These are phyloP conservation scores for Crithidia mellificae DNA, from an alignment of 208 protist genomes.

Conservation along the genomic window DNA sequence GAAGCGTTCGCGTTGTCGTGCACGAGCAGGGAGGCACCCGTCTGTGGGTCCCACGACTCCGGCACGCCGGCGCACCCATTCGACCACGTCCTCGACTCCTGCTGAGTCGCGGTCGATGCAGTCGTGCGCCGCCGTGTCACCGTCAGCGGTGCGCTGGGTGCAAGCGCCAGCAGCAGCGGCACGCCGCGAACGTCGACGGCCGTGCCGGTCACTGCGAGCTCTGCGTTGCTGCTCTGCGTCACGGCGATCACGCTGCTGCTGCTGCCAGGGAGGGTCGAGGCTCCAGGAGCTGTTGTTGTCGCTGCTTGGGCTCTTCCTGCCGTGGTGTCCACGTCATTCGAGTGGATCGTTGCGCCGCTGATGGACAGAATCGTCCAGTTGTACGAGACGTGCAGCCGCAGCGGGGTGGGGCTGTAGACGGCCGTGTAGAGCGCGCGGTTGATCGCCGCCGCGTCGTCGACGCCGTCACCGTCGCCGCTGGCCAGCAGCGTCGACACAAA, in stretches of 20 bases:
- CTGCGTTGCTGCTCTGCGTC: slow-evolving; percentile 48
- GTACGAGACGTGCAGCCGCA: slow-evolving; percentile 25
- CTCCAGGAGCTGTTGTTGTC: too few species aligned
- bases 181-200: slow-evolving; percentile 44
- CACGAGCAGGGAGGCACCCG: slow-evolving; percentile 21
- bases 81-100: slow-evolving; percentile 24
- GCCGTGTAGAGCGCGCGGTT: slow-evolving; percentile 6
- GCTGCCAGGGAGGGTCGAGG: background rate
- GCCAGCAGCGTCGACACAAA: slow-evolving; percentile 10
- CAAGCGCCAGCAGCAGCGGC: slow-evolving; percentile 49
- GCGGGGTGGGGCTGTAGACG: slow-evolving; percentile 20
- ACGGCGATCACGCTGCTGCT: slow-evolving; percentile 31
- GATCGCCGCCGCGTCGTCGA: background rate
- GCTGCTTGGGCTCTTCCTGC: too few species aligned
- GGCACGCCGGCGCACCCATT: slow-evolving; percentile 29
- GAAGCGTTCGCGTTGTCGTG: background rate
- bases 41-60: slow-evolving; percentile 27
- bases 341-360: slow-evolving; percentile 5
- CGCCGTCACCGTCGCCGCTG: background rate
- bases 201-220: slow-evolving; percentile 43
- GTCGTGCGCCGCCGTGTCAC: slow-evolving; percentile 14
- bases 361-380: slow-evolving; percentile 26
- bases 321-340: background rate
- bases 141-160: slow-evolving; percentile 16
- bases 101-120: background rate